These are phyloP conservation scores for Cairneyella variabilis DNA, from an alignment of 495 filamentous ascomycete genomes.

Conservation along the genomic window DNA sequence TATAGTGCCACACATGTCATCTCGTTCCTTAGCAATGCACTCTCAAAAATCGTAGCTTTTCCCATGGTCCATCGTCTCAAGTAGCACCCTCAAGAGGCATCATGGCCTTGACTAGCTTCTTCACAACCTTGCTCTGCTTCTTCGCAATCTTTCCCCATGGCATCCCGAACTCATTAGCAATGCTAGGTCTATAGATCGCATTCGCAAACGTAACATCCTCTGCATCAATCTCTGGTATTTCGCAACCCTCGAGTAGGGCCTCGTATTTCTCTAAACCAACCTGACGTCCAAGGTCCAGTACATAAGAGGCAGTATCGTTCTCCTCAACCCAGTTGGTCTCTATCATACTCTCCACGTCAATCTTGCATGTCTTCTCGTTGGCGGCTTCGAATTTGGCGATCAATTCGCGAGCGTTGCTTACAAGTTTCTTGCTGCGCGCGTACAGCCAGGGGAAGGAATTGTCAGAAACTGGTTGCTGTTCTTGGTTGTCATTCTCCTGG, in stretches of 20 bases:
- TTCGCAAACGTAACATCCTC: not conserved
- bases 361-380: slow-evolving; percentile 1
- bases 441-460: slow-evolving; percentile 11
- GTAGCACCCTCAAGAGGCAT: no score
- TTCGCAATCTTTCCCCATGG: slow-evolving; percentile 27
- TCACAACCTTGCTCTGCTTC: slow-evolving; percentile 34
- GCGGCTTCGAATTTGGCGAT: slow-evolving; percentile 15
- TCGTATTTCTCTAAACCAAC: slow-evolving; percentile 14
- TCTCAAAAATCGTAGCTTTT: no score
- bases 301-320: slow-evolving; percentile 24
- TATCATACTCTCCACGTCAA: slow-evolving; percentile 12
- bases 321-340: slow-evolving; percentile 25
- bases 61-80: no score
- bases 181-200: slow-evolving; percentile 1
- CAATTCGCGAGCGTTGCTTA: slow-evolving; percentile 2
- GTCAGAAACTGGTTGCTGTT: not conserved
- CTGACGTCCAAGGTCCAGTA: slow-evolving; percentile 34
- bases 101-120: slow-evolving; percentile 31
- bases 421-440: not conserved
- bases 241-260: not conserved
- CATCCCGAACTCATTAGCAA: not conserved
- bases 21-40: no score
- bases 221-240: not conserved
- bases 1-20: no score
- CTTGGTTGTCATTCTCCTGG: not conserved